Base-by-base conservation (phyloP, 2,329 filamentous ascomycete species). In the Aspergillus vadensis region DNA sequence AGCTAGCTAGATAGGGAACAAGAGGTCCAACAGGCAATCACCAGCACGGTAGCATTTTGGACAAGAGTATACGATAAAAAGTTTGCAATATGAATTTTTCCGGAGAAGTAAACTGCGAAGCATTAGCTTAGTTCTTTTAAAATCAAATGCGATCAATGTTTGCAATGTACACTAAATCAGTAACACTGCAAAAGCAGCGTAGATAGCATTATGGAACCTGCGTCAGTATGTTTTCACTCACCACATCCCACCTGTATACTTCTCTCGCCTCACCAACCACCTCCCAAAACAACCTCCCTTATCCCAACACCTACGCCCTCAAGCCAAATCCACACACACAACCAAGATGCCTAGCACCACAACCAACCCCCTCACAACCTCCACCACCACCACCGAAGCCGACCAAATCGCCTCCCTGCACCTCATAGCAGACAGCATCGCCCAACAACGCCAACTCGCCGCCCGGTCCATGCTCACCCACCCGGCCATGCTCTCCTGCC, bases 341-440 rank as follows among this genome's bases (percentile, higher is more conserved):
- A 6, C 5, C 38, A 44, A 14, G 0, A 44, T 44, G 41, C 2
- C 14, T 50, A 8, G 27, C 27, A 9, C 12, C 10, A 36, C 30
- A 5, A 36, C 5, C 12, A 36, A 36, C 12, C 4, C 21, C 23
- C 67, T 77, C 23, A 68, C 62, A 49, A 72, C 70, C 44, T 59
- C 62, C 63, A 55, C 78, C 14, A 74, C 81, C 23, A 72, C 72
- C 54, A 69, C 74, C 53, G 79, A 85, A 53, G 72, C 81, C 55
- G 89, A 92, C 73, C 87, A 88, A 71, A 78, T 87, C 64, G 83
- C 86, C 58, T 88, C 88, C 17, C 81, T 96, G 55, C 85, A 85
- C 64, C 85, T 96, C 19, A 83, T 96, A 41, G 89, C 91, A 62
- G 91, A 94, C 76, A 91, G 88, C 60, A 85, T 96, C 53, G 90